phyloP scores from a whole-genome alignment of 1,284 basidiomycete species.

The Agroathelia rolfsii region DNA sequence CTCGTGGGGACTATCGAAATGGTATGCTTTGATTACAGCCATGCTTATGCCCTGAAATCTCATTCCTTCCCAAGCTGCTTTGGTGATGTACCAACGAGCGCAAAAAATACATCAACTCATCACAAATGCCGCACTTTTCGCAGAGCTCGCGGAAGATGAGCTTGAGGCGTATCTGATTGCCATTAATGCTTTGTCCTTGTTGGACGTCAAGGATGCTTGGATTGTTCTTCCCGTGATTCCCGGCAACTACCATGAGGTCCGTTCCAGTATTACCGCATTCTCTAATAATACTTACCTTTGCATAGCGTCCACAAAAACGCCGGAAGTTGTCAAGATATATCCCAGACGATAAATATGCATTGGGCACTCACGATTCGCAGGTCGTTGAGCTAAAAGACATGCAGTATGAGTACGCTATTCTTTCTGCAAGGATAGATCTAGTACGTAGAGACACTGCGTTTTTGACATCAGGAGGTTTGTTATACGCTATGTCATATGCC shows the following conservation, averaged over 20 bases:
- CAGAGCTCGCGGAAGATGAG: conserved; percentile 63
- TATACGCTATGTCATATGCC: conserved; percentile 22
- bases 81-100: conserved; percentile 92
- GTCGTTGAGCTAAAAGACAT: conserved; percentile 79
- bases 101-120: conserved; percentile 62
- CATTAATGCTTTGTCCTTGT: conserved; percentile 82
- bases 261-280: conserved; percentile 10
- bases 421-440: conserved; percentile 75
- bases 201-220: conserved; percentile 81
- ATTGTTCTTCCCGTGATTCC: conserved; percentile 50
- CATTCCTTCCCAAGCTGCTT: conserved; percentile 50
- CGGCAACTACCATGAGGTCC: conserved; percentile 33
- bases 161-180: conserved; percentile 78
- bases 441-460: conserved; percentile 47
- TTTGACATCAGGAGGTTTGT: conserved; percentile 35
- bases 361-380: conserved; percentile 57
- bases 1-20: conserved; percentile 79
- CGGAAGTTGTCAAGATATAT: conserved; percentile 68
- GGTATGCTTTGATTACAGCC: conserved; percentile 41
- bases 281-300: conserved; percentile 15
- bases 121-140: conserved; percentile 38
- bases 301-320: conserved; percentile 54
- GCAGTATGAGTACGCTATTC: conserved; percentile 74
- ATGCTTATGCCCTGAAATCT: conserved; percentile 9
- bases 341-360: conserved; percentile 62